Evolutionary conservation across 768 basidiomycete genomes (phyloP).

Genomic region (Boletus rufocinnamomeus): DNA sequence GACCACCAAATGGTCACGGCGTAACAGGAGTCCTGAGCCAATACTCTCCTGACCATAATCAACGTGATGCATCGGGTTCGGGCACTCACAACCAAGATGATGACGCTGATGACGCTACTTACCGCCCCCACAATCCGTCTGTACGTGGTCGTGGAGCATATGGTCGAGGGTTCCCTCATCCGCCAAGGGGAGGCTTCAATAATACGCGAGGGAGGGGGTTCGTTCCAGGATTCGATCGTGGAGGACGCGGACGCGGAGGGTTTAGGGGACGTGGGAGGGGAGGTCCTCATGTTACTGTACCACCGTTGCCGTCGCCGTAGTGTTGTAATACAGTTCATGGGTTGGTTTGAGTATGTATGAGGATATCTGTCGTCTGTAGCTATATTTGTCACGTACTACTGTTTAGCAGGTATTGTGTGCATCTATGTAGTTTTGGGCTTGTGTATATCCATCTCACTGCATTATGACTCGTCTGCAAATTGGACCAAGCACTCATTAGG

Average conservation of each 20-base stretch:
- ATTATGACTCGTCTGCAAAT: too few species aligned
- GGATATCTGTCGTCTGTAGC: conserved; percentile 6
- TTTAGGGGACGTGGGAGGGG: conserved; percentile 38
- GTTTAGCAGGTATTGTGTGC: not conserved
- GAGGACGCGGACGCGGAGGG: conserved; percentile 33
- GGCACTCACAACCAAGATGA: conserved; percentile 1
- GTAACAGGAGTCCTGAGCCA: not conserved
- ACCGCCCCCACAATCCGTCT: conserved; percentile 5
- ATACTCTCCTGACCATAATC: not conserved
- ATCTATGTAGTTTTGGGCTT: not conserved
- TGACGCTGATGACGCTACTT: conserved; percentile 5
- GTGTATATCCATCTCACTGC: not conserved
- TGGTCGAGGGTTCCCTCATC: conserved; percentile 31
- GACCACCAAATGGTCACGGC: conserved; percentile 10
- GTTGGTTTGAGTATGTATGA: not conserved
- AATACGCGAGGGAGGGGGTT: conserved; percentile 37
- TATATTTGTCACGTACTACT: not conserved
- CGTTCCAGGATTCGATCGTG: conserved; percentile 32
- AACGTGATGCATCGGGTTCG: not conserved
- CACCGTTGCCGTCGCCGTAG: conserved; percentile 13
- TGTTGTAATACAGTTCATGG: not conserved
- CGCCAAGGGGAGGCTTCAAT: conserved; percentile 26
- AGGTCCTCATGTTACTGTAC: not conserved
- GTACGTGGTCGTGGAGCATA: conserved; percentile 31
- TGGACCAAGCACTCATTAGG: too few species aligned